Evolutionary conservation across 139 green algal species (phyloP).

Genomic region (Zygnema circumcarinatum): DNA sequence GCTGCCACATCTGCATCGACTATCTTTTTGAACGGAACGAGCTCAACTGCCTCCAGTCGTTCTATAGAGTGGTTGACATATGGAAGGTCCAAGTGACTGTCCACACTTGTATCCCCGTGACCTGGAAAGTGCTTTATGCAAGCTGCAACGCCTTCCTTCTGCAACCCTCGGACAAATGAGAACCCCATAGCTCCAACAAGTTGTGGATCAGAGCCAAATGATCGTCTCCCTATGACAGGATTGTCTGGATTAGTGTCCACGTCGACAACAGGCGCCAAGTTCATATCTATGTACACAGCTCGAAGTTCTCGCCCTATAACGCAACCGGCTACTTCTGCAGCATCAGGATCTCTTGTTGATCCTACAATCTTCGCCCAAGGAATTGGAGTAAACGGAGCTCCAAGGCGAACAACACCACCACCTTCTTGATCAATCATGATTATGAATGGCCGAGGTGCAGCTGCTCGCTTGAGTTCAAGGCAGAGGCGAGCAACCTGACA

Average conservation of each 20-base stretch:
- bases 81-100: slow-evolving; percentile 64
- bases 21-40: slow-evolving; percentile 54
- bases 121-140: slow-evolving; percentile 69
- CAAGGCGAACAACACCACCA: slow-evolving; percentile 52
- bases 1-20: slow-evolving; percentile 63
- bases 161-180: slow-evolving; percentile 45
- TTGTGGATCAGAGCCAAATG: slow-evolving; percentile 40
- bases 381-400: slow-evolving; percentile 59
- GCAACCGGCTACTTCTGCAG: slow-evolving; percentile 11
- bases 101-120: slow-evolving; percentile 64
- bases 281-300: slow-evolving; percentile 66
- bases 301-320: slow-evolving; percentile 64
- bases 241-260: slow-evolving; percentile 69
- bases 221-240: slow-evolving; percentile 63
- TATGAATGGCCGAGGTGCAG: slow-evolving; percentile 42
- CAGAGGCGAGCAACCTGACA: slow-evolving; percentile 58
- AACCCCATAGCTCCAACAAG: slow-evolving; percentile 58
- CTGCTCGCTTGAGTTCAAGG: slow-evolving; percentile 55
- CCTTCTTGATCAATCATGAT: slow-evolving; percentile 65
- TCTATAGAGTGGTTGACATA: slow-evolving; percentile 45
- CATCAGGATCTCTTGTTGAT: not conserved
- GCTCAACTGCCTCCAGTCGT: slow-evolving; percentile 51
- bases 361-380: slow-evolving; percentile 54
- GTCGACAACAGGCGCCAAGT: slow-evolving; percentile 68
- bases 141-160: slow-evolving; percentile 65